Base-by-base conservation (phyloP, 352 stramenopile genomes). In the Pilasporangium apinafurcum region DNA sequence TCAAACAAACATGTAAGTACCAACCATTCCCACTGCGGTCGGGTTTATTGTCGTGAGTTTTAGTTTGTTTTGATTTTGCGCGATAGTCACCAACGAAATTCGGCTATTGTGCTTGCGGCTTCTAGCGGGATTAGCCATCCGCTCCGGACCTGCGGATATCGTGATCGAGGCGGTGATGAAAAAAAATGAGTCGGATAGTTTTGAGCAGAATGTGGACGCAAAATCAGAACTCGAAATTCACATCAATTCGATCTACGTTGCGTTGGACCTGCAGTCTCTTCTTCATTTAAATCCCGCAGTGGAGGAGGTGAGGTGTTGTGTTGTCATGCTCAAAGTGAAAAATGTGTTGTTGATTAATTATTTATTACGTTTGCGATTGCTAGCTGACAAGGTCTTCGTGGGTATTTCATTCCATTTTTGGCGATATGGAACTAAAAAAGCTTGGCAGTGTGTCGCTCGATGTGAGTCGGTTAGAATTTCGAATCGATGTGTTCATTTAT, bases 221-320 rank as follows among this genome's bases (percentile, higher is more conserved):
- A 77, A 70, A 24, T 60, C 58, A 0, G 73, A 86, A 25, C 56
- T 83, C 2, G 68, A 83, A 30, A 51, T 59, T 17, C 59, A 83
- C 34, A 25, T 82, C 18, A 68, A 57, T 28, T 48, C 60, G 17
- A 65, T 86, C 35, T 27, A 61, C 10, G 43, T 60, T 2, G 49
- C 53, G 4, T 29, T 83, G 6, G 33, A 66, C 26, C 39, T 51
- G 8, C 53, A 50, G 5, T 40, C 55, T 18, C 27, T 58, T 2
- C 22, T 55, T 20, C 33, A 59, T 14, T 37, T 36, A 9, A 55
- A 61, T 38, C 33, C 41, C 16, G 12, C 4, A 13, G 38, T 56
- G 8, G 60, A 80, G 8, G 64, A 73, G 58, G 69, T 81, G n/a
- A 39, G 1, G 44, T 34, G 17, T 30, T 13, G 17, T 22, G 4